Conservation (phyloP, 345 rosid genomes). For the Kernera saxatilis region DNA sequence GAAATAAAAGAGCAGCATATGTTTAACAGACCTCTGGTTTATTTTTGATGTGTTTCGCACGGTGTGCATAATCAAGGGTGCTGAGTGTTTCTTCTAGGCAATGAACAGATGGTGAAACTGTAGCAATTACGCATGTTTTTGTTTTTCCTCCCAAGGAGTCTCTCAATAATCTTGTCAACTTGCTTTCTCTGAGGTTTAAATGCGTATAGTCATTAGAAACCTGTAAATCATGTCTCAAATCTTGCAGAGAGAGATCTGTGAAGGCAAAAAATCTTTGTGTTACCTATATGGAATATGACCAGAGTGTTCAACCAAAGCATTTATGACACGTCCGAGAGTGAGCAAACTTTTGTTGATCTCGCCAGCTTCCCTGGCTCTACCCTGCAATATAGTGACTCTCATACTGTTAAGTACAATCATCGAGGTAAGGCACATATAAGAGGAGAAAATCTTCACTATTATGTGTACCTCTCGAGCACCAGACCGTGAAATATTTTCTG, state of each 20-base stretch:
- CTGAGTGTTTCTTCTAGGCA: constrained; percentile 98
- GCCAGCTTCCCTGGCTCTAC: constrained; percentile 99
- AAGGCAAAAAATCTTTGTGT: neutral
- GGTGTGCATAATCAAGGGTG: constrained; percentile 95
- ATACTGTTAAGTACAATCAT: constrained; percentile 1
- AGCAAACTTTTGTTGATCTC: constrained; percentile 99
- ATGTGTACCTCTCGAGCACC: constrained; percentile 90
- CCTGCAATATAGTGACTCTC: constrained; percentile 48
- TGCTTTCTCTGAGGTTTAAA: constrained; percentile 77
- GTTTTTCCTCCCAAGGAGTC: constrained; percentile 99
- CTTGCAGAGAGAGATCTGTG: neutral
- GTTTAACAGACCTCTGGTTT: constrained; percentile 75
- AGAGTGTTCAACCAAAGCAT: constrained; percentile 95
- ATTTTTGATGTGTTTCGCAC: constrained; percentile 97
- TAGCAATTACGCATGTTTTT: constrained; percentile 96
- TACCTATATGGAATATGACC: constrained; percentile 98
- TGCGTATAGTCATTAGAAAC: neutral
- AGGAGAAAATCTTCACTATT: neutral
- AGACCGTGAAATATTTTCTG: constrained; percentile 98
- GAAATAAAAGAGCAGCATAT: neutral
- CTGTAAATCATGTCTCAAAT: neutral
- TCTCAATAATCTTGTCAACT: constrained; percentile 89
- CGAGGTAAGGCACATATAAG: neutral
- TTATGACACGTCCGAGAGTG: constrained; percentile 95
- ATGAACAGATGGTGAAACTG: constrained; percentile 86